phyloP scores from a whole-genome alignment of 306 rosid species.

The Pyrus betulifolia region DNA sequence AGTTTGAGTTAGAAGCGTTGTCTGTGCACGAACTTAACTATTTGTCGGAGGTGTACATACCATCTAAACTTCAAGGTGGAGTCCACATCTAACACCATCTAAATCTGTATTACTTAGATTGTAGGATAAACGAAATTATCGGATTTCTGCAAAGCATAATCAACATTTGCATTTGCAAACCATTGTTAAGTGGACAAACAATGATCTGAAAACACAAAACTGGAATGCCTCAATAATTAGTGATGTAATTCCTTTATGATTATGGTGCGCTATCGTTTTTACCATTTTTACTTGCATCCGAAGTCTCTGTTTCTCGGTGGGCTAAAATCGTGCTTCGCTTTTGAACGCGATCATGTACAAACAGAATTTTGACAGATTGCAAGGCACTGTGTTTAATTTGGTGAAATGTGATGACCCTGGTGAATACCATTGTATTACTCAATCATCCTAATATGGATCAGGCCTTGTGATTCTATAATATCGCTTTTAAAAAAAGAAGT shows the following conservation, averaged over 20 bases:
- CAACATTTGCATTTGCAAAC: not conserved
- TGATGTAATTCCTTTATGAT: not conserved
- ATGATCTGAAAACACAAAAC: not conserved
- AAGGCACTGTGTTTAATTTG: not conserved
- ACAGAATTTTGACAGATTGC: not conserved
- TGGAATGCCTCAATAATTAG: not conserved
- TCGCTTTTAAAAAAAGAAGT: no score
- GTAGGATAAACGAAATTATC: not conserved
- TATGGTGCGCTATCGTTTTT: not conserved
- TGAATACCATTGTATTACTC: no score
- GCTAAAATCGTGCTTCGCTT: not conserved
- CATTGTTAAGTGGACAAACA: not conserved
- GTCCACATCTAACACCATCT: constrained; percentile 16
- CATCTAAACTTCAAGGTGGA: constrained; percentile 61
- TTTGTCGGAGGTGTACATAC: constrained; percentile 63
- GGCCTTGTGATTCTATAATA: no score
- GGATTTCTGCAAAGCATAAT: not conserved
- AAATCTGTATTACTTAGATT: constrained; percentile 3
- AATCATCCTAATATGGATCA: no score
- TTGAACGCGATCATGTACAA: not conserved
- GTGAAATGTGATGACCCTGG: not conserved
- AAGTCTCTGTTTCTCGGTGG: not conserved
- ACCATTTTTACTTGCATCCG: not conserved
- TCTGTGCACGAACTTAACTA: constrained; percentile 63
- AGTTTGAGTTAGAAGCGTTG: constrained; percentile 90